Evolutionary conservation across 345 rosid genomes (phyloP).

Genomic region (Gynandropsis gynandra): DNA sequence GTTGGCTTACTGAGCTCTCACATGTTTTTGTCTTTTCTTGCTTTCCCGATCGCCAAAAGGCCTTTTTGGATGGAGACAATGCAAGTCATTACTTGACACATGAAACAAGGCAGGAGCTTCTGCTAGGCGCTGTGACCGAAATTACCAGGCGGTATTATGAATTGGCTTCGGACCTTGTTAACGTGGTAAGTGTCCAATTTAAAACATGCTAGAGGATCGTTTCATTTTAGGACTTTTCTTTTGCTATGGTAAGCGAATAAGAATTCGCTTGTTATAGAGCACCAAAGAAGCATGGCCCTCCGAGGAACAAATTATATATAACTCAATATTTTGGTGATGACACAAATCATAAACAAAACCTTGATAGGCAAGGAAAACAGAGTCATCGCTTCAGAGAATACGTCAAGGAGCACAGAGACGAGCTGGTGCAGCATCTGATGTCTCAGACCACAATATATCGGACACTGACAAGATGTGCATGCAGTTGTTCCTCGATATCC

Average conservation of each 20-base stretch:
- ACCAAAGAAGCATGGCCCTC: no score
- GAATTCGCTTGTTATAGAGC: no score
- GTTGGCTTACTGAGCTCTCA: slow-evolving; percentile 16
- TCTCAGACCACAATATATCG: slow-evolving; percentile 63
- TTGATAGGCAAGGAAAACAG: slow-evolving; percentile 86
- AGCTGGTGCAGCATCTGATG: slow-evolving; percentile 82
- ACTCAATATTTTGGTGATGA: no score
- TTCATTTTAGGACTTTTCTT: slow-evolving; percentile 1
- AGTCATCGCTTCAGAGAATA: slow-evolving; percentile 81
- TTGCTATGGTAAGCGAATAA: slow-evolving; percentile 7
- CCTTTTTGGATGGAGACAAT: slow-evolving; percentile 68
- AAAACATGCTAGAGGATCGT: slow-evolving; percentile 1
- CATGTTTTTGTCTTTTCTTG: background rate
- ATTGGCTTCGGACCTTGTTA: slow-evolving; percentile 71
- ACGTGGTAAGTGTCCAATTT: slow-evolving; percentile 50
- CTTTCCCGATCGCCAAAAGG: no score
- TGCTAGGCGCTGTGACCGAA: slow-evolving; percentile 50
- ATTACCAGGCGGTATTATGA: slow-evolving; percentile 76
- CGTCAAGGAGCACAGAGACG: slow-evolving; percentile 87
- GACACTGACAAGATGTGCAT: slow-evolving; percentile 85
- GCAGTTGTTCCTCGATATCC: slow-evolving; percentile 95
- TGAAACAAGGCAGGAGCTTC: slow-evolving; percentile 46
- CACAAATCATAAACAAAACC: no score
- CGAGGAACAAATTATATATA: no score
- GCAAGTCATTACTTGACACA: slow-evolving; percentile 54